Base-by-base conservation (phyloP, 805 yeast species). In the Kodamaea kakaduensis region DNA sequence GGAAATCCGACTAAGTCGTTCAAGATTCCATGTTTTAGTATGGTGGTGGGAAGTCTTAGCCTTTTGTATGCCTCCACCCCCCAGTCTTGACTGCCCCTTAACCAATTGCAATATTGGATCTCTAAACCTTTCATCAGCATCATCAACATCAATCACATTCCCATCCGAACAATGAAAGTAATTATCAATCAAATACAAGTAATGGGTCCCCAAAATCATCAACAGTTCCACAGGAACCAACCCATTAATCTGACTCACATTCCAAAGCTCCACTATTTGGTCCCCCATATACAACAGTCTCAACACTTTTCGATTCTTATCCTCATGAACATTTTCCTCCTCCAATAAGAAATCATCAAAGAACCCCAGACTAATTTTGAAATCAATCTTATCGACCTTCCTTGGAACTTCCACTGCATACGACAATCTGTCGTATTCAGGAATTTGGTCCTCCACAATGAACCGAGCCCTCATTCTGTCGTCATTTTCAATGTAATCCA, bases 161-260 rank as follows among this genome's bases (percentile, higher is more conserved):
- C 71, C 71, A 39, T 65, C 67, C 1, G 64, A 42, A 26, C 73
- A 71, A 44, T 74, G 80, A 42, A 80, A 82, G 52, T 80, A 87
- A 47, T 78, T 77, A 40, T 77, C 84, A 37, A 83, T 75, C 46
- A 85, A 59, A 48, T 86, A 88, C 6, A 84, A 46, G 48, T 81
- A 79, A 4, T 67, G 62, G 3, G 68, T 59, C 0, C 95, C 95
- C 24, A 81, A 54, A 17, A 87, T 82, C 54, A 87, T 59, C 24
- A 87, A 67, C 10, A 90, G 84, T 50, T 86, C 95, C 12, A 72
- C 64, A 2, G 88, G 78, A 19, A 79, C 84, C n/a, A 87, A 59
- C 0, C 95, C 96, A 38, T 81, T 61, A 14, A 88, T 75, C 32
- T 78, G 77, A 36, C 89, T 77, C 1, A 84, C 78, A 52, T 87